A percentile compares a stretch with the other conserved stretches of the same genome.
phyloP scores from a whole-genome alignment of 1,139 yeast species.

The Scheffersomyces titani region DNA sequence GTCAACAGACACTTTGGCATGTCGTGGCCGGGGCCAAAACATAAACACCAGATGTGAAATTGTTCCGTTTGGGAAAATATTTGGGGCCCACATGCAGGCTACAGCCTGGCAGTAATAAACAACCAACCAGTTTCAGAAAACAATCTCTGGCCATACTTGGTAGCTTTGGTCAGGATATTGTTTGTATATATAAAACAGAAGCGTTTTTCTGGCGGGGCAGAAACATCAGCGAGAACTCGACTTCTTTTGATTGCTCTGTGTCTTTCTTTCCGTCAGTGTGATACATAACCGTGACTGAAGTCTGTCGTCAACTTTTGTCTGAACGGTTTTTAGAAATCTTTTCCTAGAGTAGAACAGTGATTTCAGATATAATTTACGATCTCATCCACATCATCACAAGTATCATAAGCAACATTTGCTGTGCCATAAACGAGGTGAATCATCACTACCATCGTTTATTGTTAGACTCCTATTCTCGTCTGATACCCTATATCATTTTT shows the following conservation, averaged over 20 bases:
- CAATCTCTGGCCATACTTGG: neutral
- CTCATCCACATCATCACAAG: neutral
- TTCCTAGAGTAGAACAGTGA: neutral
- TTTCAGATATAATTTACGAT: neutral
- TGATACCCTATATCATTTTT: neutral
- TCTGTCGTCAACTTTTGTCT: neutral
- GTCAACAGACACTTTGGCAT: neutral
- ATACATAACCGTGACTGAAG: neutral
- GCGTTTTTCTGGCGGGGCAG: neutral
- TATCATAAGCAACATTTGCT: neutral
- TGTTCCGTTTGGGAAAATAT: neutral
- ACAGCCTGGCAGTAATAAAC: neutral
- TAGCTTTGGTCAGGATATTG: neutral
- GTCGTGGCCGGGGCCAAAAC: constrained; percentile 2
- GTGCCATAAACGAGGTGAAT: neutral
- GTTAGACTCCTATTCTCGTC: neutral
- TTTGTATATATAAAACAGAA: neutral
- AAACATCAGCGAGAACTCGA: neutral
- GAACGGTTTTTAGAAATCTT: neutral
- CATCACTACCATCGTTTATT: neutral
- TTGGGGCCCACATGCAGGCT: neutral
- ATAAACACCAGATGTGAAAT: constrained; percentile 8
- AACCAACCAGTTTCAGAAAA: neutral
- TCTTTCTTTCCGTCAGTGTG: neutral
- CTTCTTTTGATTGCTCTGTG: neutral